Evolutionary conservation across 2,329 filamentous ascomycete genomes (phyloP).

Genomic region (Alternaria atra): DNA sequence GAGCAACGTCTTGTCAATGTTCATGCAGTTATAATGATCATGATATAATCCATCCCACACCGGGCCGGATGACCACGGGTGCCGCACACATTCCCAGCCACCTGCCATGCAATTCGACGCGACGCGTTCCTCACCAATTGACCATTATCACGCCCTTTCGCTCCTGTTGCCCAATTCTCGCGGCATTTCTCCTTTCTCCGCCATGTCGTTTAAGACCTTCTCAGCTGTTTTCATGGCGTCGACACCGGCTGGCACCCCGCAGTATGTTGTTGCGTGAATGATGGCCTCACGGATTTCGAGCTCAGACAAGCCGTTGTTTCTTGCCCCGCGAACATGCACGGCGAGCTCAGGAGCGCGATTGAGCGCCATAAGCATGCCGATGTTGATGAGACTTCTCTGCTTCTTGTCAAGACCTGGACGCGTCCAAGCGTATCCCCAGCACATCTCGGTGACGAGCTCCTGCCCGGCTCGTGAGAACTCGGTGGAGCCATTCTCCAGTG

Average conservation of each 20-base stretch:
- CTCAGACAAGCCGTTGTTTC: slow-evolving; percentile 70
- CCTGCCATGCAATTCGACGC: background rate
- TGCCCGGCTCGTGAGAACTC: slow-evolving; percentile 70
- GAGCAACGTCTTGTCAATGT: background rate
- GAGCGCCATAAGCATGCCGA: slow-evolving; percentile 70
- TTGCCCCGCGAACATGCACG: slow-evolving; percentile 68
- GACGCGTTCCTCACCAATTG: background rate
- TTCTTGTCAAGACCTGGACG: slow-evolving; percentile 69
- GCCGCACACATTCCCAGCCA: background rate
- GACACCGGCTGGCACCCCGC: slow-evolving; percentile 64
- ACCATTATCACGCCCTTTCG: slow-evolving; percentile 32
- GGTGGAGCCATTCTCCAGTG: slow-evolving; percentile 64
- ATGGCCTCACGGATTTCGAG: slow-evolving; percentile 70
- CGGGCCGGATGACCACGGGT: background rate
- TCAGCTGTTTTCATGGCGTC: slow-evolving; percentile 64
- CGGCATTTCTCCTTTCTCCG: slow-evolving; percentile 54
- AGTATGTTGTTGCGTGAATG: slow-evolving; percentile 61
- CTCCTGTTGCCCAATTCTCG: slow-evolving; percentile 45
- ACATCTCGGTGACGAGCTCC: slow-evolving; percentile 70
- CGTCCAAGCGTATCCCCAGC: slow-evolving; percentile 72
- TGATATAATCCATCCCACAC: background rate
- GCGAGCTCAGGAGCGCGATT: slow-evolving; percentile 68
- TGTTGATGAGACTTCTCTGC: slow-evolving; percentile 69
- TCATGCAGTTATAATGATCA: background rate
- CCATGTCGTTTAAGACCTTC: slow-evolving; percentile 62